phyloP scores from a whole-genome alignment of 306 rosid genomes.

The cucumber (Cucumis sativus) region DNA sequence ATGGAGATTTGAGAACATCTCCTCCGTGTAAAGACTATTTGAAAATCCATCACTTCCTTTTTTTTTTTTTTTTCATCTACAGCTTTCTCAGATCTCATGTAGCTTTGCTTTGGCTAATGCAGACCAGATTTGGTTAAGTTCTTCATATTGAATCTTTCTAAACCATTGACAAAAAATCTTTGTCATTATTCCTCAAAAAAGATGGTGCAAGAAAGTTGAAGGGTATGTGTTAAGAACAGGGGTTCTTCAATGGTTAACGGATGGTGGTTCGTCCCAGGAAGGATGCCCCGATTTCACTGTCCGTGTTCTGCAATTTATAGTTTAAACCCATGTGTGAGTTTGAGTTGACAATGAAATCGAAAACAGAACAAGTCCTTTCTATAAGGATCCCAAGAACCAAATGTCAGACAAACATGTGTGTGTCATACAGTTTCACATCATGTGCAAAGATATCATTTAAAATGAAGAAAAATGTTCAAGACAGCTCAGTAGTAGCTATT shows the following conservation, averaged over 20 bases:
- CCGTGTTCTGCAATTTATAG: slow-evolving; percentile 60
- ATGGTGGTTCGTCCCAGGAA: slow-evolving; percentile 81
- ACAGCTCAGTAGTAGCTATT: slow-evolving; percentile 5
- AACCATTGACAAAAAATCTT: slow-evolving; percentile 10
- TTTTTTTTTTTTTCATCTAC: neutral
- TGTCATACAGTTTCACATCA: neutral
- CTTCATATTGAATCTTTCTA: neutral
- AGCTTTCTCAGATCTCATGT: slow-evolving; percentile 8
- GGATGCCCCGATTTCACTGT: slow-evolving; percentile 89
- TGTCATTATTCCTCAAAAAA: slow-evolving; percentile 4
- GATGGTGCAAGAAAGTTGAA: slow-evolving; percentile 3
- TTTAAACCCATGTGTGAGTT: neutral
- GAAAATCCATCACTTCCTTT: slow-evolving; percentile 3
- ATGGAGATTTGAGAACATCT: slow-evolving; percentile 8
- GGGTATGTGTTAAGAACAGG: slow-evolving; percentile 9
- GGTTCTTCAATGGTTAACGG: slow-evolving; percentile 33
- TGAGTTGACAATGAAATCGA: neutral
- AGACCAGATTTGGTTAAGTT: neutral
- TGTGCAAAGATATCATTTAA: neutral
- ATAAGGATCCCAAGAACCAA: neutral
- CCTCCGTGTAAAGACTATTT: neutral
- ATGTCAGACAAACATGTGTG: slow-evolving; percentile 6
- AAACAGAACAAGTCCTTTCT: neutral
- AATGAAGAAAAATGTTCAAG: neutral
- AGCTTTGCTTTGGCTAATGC: neutral